These are phyloP conservation scores for Micractinium sp. DNA, from an alignment of 139 green algal species.

Conservation along the genomic window DNA sequence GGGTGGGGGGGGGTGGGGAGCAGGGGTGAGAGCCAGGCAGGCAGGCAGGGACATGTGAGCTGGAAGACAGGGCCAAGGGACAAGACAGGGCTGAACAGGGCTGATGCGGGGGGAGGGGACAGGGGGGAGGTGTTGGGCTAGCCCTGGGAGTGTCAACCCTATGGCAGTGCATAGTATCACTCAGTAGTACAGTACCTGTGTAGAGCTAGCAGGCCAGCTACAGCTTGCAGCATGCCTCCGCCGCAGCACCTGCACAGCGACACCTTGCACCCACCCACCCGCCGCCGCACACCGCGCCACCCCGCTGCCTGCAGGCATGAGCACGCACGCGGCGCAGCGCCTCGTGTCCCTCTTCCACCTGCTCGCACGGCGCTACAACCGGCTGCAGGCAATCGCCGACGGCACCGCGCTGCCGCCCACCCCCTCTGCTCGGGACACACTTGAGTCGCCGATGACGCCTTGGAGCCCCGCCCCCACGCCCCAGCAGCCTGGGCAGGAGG, in stretches of 20 bases:
- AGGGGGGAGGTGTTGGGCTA: too few species aligned
- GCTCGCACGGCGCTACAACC: constrained; percentile 46
- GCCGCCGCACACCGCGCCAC: neutral
- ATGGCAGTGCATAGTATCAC: too few species aligned
- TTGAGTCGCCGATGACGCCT: constrained; percentile 11
- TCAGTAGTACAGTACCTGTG: too few species aligned
- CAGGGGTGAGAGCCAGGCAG: neutral
- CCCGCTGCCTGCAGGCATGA: constrained; percentile 48
- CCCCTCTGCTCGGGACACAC: neutral
- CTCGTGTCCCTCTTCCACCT: constrained; percentile 77
- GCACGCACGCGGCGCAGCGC: constrained; percentile 77
- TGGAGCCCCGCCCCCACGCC: neutral
- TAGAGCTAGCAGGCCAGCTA: too few species aligned
- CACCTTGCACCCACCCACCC: neutral
- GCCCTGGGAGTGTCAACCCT: too few species aligned
- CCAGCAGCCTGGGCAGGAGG: neutral
- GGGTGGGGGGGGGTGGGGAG: neutral
- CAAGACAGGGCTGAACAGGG: too few species aligned
- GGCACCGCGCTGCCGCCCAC: neutral
- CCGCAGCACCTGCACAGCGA: neutral
- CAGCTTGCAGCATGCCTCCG: too few species aligned
- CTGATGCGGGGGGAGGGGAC: too few species aligned
- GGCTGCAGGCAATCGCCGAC: constrained; percentile 19
- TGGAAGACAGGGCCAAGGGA: too few species aligned
- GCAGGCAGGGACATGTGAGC: too few species aligned